Base-by-base conservation (phyloP, 1,284 basidiomycete genomes). In the Cystobasidium slooffiae region DNA sequence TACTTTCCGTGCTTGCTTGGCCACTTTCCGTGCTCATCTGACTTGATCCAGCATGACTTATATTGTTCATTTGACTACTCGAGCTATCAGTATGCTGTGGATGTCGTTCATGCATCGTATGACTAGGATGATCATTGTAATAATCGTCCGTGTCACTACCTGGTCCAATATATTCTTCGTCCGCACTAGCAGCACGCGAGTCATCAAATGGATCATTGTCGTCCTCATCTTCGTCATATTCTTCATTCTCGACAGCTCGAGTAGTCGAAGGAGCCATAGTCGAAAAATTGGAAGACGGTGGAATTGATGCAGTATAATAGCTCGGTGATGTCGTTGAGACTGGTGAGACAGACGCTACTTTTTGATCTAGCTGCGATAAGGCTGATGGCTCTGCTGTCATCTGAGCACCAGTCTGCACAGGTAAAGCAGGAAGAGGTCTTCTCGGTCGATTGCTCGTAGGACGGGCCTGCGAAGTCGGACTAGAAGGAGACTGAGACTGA, bases 141-240 rank as follows among this genome's bases (percentile, higher is more conserved):
- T 56, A 55, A 14, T 68, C 66, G 10, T 68, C 66, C 10, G 52
- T 37, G 31, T 59, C 41, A 16, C 41, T 58, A n/a, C 66, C 53
- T 56, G 22, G 55, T 46, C 52, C 43, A 12, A 31, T 43, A 39
- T 55, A 44, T 16, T 72, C 61, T 10, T 43, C 41, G 6, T 62
- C 69, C 9, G 69, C 37, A 1, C 41, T 43, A 31, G 56, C 56
- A 18, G 62, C 51, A 22, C 59, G 70, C 20, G 62, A 58, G 20
- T 73, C 70, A 58, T 73, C 43, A 47, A 73, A 73, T 16, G 70
- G 70, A 66, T 73, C 70, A 37, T 65, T 47, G 9, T 73, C 69
- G 2, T 31, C 58, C 12, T 61, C 37, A 20, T 73, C 69, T 5
- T 31, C 58, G 31, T 61, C 37, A 31, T 73, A 62, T 44, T 59